These are phyloP conservation scores for Umbelopsis sp. DNA, from an alignment of 192 early-diverging fungal species.

Conservation along the genomic window DNA sequence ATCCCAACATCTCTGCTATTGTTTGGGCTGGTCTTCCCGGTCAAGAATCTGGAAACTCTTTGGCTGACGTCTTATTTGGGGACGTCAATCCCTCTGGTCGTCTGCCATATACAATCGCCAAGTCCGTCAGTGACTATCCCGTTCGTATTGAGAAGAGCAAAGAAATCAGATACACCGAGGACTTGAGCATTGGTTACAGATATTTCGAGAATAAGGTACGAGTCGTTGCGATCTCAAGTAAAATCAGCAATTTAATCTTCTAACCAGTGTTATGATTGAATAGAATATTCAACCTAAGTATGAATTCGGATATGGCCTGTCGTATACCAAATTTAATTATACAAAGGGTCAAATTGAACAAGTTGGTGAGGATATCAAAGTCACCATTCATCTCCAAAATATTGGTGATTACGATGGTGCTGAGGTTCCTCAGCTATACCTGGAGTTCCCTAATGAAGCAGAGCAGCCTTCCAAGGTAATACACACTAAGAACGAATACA, in stretches of 20 bases:
- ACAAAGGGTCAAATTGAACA: conserved; percentile 25
- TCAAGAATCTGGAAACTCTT: conserved; percentile 67
- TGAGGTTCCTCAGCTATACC: conserved; percentile 40
- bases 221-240: too few species aligned
- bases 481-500: neutral
- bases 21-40: conserved; percentile 63
- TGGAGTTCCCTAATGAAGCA: conserved; percentile 43
- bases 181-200: conserved; percentile 58
- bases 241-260: too few species aligned
- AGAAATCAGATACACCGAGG: conserved; percentile 50
- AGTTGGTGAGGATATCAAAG: neutral
- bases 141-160: conserved; percentile 21
- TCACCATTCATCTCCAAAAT: conserved; percentile 41
- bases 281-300: conserved; percentile 49
- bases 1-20: conserved; percentile 64
- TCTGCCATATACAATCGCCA: conserved; percentile 66
- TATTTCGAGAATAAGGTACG: conserved; percentile 40
- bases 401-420: conserved; percentile 32
- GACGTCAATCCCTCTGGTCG: conserved; percentile 62
- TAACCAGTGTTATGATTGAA: too few species aligned
- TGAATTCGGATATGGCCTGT: conserved; percentile 65
- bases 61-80: conserved; percentile 72
- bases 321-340: conserved; percentile 65
- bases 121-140: conserved; percentile 47
- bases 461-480: conserved; percentile 43